Evolutionary conservation across 2,329 filamentous ascomycete species (phyloP), one percentile per base, ranked within the genome.

Genomic region (Fusarium sp.): DNA sequence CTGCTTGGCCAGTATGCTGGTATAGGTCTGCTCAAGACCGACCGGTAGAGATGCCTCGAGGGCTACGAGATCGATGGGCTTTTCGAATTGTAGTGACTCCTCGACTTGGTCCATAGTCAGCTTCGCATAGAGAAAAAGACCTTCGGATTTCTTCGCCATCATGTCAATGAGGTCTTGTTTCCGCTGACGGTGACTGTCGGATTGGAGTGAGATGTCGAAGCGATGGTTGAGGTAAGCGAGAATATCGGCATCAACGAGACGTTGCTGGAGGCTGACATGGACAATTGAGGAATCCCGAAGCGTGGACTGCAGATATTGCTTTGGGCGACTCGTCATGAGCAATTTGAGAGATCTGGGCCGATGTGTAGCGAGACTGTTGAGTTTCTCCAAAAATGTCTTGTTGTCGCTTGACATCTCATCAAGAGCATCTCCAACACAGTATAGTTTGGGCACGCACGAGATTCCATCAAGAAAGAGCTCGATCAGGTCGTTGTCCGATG

Each of bases 1-100:
- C 57, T 83, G 79, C 43, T 83, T 79, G 2, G 61, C 62, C 1
- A 84, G 71, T 45, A 84, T 70, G 20, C 63, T 69, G 12, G 66
- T 74, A 63, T 84, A 84, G 3, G 63, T 76, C 32, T 74, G 62
- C 51, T 74, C 64, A 3, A 76, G 22, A 0, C 72, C 72, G 7
- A 67, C 29, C 5, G 72, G 72, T 4, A 74, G 70, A 8, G 65
- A 73, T 12, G 52, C 27, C 30, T 66, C 61, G 1, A 74, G 60
- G 10, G 25, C 29, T 8, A 5, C 8, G 22, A 70, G 51, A 7
- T 74, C 56, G 3, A 59, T 22, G 4, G 45, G 13, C 5, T 32
- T 10, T 8, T 67, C 45, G 0, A 41, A 32, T 3, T 49, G 27
- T 10, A 74, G 22, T 1, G 56, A 40, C 10, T 49, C 25, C 27